Conservation (phyloP, 2,329 filamentous ascomycete genomes). For the Exserohilum turcica region DNA sequence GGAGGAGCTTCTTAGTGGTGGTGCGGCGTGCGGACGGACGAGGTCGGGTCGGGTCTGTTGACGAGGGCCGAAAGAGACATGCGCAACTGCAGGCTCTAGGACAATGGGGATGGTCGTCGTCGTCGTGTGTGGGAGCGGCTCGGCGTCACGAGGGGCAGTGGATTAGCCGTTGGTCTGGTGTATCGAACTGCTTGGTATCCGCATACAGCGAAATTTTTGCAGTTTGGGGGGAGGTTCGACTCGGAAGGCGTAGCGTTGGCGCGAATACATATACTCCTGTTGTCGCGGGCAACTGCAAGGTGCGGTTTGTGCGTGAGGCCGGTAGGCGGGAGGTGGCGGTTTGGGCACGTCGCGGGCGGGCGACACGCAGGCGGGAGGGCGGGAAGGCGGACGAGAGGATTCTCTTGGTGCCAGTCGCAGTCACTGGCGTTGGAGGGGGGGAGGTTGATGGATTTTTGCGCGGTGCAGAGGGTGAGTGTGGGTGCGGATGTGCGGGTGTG, state of each 20-base stretch:
- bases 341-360: constrained; percentile 37
- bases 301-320: constrained; percentile 39
- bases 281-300: constrained; percentile 38
- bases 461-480: constrained; percentile 28
- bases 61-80: constrained; percentile 67
- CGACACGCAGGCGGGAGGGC: constrained; percentile 23
- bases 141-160: constrained; percentile 41
- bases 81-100: constrained; percentile 51
- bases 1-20: constrained; percentile 35
- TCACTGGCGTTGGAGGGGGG: constrained; percentile 24
- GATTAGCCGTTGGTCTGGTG: constrained; percentile 92
- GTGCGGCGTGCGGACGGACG: constrained; percentile 37
- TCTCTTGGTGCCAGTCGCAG: constrained; percentile 25
- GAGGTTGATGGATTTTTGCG: constrained; percentile 29
- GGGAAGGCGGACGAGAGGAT: background rate
- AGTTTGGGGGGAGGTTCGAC: constrained; percentile 92
- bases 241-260: constrained; percentile 92
- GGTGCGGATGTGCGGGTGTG: constrained; percentile 22
- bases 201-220: constrained; percentile 95
- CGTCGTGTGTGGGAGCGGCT: constrained; percentile 50
- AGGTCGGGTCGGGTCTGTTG: constrained; percentile 49
- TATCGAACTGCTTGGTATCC: constrained; percentile 89
- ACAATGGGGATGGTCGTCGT: constrained; percentile 17
- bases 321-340: constrained; percentile 41
- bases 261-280: constrained; percentile 96